Evolutionary conservation across 2,329 filamentous ascomycete genomes (phyloP), one percentile per base, ranked within the genome.

Genomic region (Colletotrichum lentis): DNA sequence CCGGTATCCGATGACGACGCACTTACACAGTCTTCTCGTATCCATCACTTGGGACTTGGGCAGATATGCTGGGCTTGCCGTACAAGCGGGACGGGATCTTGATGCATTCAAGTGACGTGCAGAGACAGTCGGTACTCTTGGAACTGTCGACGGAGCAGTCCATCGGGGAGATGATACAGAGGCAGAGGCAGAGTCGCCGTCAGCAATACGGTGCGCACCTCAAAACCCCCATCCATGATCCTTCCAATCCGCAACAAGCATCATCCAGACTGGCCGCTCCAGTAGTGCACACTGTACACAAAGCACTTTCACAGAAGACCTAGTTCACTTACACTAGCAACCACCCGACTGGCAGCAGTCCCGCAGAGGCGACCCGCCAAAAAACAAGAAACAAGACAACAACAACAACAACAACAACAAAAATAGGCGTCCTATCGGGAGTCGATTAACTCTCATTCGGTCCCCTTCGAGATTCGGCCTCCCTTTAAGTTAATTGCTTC

Each of bases 381-480:
- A 7, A 22, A 2, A 59, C 11, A 31, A 3, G 31, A 50, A 39
- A 55, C 41, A 64, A 59, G 52, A n/a, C n/a, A 24, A 22, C 24
- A 55, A 35, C 8, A 39, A 50, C 41, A 67, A 58, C 41, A 64
- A 58, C 41, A 27, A n/a, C 35, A 55, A 56, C 55, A 60, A 67
- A 67, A 67, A 55, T 67, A 64, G 61, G 65, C 50, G 27, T 18
- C 27, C 12, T 43, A 37, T 20, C 55, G 55, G 65, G 55, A 60
- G 49, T 55, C 65, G 52, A 60, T 68, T 22, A 68, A 68, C 65
- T 68, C 62, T 68, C 49, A 65, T 65, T 65, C 43, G 56, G n/a
- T 35, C 31, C 11, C 31, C 7, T 20, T 39, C 20, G 31, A n/a
- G 10, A 31, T 37, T 31, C 44, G 57, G 57, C 39, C 37, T 49